Evolutionary conservation across 2,329 filamentous ascomycete species (phyloP).

Genomic region (Hymenoscyphus fraxineus): DNA sequence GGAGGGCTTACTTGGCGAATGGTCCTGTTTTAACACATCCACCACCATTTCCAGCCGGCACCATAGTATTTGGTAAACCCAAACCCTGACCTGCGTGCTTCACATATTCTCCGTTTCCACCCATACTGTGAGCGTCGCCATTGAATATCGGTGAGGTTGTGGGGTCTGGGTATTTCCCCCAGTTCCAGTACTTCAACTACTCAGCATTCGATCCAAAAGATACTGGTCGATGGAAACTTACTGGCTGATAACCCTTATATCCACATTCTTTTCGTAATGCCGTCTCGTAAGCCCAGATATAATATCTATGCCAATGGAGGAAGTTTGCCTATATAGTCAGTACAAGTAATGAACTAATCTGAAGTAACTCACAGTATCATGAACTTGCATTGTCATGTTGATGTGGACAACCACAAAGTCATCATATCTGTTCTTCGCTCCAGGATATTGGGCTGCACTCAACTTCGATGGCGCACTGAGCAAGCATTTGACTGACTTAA

Average conservation of each 20-base stretch:
- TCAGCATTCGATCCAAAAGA: conserved; percentile 28
- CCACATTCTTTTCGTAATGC: conserved; percentile 41
- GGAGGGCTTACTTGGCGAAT: conserved; percentile 36
- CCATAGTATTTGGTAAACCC: conserved; percentile 17
- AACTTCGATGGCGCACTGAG: conserved; percentile 34
- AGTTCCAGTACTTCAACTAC: conserved; percentile 34
- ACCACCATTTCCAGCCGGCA: conserved; percentile 48
- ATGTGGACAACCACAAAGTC: conserved; percentile 41
- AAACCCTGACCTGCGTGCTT: conserved; percentile 9
- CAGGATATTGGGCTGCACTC: conserved; percentile 31
- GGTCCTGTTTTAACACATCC: conserved; percentile 49
- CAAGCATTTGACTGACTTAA: conserved; percentile 12
- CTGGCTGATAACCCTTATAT: conserved; percentile 42
- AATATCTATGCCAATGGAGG: conserved; percentile 44
- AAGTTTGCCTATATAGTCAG: conserved; percentile 28
- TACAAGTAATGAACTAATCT: not conserved
- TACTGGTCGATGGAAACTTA: conserved; percentile 5
- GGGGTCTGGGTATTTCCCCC: conserved; percentile 17
- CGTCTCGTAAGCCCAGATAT: conserved; percentile 40
- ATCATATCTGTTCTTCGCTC: conserved; percentile 38
- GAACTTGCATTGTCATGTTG: conserved; percentile 35
- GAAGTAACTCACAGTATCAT: conserved; percentile 28
- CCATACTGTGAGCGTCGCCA: conserved; percentile 46
- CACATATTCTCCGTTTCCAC: conserved; percentile 42
- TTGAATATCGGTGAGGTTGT: conserved; percentile 42